Base-by-base conservation (phyloP, 2,329 filamentous ascomycete species). In the Colletotrichum somersetense region DNA sequence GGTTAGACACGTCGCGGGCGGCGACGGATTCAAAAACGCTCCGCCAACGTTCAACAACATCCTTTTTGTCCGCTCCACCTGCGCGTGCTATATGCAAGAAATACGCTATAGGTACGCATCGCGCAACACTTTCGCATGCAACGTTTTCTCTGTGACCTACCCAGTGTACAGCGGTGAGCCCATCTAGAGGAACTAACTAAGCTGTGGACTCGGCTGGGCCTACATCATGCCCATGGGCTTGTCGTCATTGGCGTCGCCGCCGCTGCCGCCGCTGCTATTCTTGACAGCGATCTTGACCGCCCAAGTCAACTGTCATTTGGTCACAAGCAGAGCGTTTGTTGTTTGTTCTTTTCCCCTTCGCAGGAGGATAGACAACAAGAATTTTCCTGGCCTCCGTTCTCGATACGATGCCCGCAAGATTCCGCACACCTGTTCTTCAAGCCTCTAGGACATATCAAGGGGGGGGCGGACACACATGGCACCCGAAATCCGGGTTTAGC, bases 171-270 rank as follows among this genome's bases (percentile, higher is more conserved):
- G 42, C 44, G 42, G 57, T 57, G 57, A 50, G 57, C 64, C 68
- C 68, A 26, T 66, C 40, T 67, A 57, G 57, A 62, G 50, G 64
- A 71, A 71, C 50, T 50, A 71, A 71, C 50, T 50, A 35, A 35
- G 62, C 57, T 56, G 63, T n/a, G 38, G 63, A 42, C 62, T 50
- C 63, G 40, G 48, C 18, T 63, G 68, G 48, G 52, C 66, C 61
- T 67, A 57, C 63, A 67, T 50, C 56, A 56, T 48, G 16, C 40
- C 61, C 38, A 40, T 35, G 44, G 26, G 59, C 59, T 26, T 23
- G 35, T 35, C 35, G 6, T 35, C 35, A 10, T 38, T 5, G 14
- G 16, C 14, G 40, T 42, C 14, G 26, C 33, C 26, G 57, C 42
- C 38, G 48, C n/a, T 44, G 23, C 20, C 52, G 30, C 30, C 14